Evolutionary conservation across 2,329 filamentous ascomycete genomes (phyloP), one percentile per base, ranked within the genome.

Genomic region (Paraconiothyrium sp.): DNA sequence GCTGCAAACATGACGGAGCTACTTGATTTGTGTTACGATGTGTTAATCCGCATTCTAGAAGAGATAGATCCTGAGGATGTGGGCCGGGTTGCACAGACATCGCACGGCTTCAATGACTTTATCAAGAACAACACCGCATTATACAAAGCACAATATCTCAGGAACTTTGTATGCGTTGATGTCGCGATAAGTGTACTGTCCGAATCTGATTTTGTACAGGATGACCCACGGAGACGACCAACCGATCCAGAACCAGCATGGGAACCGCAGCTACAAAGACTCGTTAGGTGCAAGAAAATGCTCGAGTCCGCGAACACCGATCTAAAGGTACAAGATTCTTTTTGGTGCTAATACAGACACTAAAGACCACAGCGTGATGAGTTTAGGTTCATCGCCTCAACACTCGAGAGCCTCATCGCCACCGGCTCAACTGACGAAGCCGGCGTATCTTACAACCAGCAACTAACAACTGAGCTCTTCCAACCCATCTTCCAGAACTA

Each of bases 111-210:
- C 49, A 77, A 85, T 61, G 74, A 79, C 39, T 86, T 87, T 64
- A 81, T 91, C 57, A 81, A 79, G 51, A 82, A 80, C 47, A 91
- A 93, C 72, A 74, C 77, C 16, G 79, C 85, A 8, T 78, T 93
- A 11, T 89, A 84, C 75, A 88, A 86, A 62, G 83, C 85, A 24
- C 79, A 91, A 6, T 93, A 92, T 72, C 76, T 89, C 3, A 80
- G 80, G 14, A 75, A 78, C 46, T 82, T 88, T 58, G 89, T 90
- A 75, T 68, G 80, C 63, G 0, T 41, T 20, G 14, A 6, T n/a
- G 39, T n/a, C 6, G 14, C 16, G 16, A 9, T 5, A 41, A n/a
- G 8, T 6, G 1, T 7, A n/a, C 4, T 41, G 39, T 3, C 2
- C 9, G 24, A 27, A 27, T 51, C 30, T 30, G 14, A 49, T 10